Percentiles rank a stretch among this genome's conserved stretches.
Evolutionary conservation across 306 rosid species (phyloP).

Genomic region (Clitoria ternatea): DNA sequence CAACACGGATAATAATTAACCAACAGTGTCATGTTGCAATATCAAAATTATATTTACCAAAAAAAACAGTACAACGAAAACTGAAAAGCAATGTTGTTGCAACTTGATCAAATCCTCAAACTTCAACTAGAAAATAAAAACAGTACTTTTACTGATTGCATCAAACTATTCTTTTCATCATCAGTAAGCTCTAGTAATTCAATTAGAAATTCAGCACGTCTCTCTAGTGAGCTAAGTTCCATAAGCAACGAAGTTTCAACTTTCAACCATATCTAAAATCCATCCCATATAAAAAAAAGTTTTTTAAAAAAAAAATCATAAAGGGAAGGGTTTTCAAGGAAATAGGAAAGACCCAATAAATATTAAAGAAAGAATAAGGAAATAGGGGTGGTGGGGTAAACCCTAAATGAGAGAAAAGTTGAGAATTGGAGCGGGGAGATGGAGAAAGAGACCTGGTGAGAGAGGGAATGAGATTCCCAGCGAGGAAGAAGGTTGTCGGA

Average conservation of each 20-base stretch:
- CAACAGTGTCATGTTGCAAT: background rate
- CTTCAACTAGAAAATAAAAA: background rate
- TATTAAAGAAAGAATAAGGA: background rate
- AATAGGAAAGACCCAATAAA: background rate
- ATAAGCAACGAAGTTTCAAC: background rate
- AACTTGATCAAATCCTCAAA: constrained; percentile 8
- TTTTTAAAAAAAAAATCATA: background rate
- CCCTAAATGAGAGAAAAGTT: constrained; percentile 3
- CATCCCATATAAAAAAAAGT: background rate
- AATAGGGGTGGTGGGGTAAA: background rate
- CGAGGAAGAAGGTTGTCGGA: constrained; percentile 17
- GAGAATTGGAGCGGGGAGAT: background rate
- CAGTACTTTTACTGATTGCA: background rate
- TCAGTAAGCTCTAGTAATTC: too few relatives aligned
- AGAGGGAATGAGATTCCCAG: constrained; percentile 29
- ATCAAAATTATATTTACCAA: too few relatives aligned
- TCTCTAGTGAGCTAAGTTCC: background rate
- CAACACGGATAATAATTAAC: background rate
- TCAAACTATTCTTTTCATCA: background rate
- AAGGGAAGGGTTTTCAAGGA: background rate
- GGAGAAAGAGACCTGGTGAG: constrained; percentile 22
- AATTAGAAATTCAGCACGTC: background rate
- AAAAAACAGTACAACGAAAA: background rate
- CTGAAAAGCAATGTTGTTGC: background rate
- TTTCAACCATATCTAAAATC: background rate